Conservation (phyloP, 148 eudicot species). For the Chenopodium formosanum region DNA sequence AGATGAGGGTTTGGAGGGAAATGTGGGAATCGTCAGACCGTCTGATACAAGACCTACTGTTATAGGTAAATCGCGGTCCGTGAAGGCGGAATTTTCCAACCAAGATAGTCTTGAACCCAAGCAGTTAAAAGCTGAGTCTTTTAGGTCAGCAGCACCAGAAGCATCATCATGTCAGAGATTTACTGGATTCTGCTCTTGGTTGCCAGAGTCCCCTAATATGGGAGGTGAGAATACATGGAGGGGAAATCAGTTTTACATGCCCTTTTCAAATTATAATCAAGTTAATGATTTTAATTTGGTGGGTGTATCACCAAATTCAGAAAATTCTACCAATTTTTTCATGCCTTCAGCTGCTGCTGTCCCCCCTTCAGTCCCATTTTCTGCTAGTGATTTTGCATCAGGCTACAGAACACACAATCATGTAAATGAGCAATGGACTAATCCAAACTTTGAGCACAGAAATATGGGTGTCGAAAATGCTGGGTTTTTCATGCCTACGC, state of each 20-base stretch:
- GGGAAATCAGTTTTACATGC: constrained; percentile 15
- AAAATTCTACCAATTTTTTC: constrained; percentile 4
- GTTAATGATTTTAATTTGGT: constrained; percentile 14
- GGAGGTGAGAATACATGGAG: constrained; percentile 16
- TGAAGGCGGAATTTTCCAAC: constrained; percentile 29
- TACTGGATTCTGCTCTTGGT: constrained; percentile 35
- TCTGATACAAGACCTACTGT: background rate
- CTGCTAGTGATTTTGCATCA: constrained; percentile 12
- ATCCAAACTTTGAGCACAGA: constrained; percentile 5
- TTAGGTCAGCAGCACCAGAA: constrained; percentile 32
- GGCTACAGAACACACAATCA: constrained; percentile 7
- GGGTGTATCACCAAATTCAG: constrained; percentile 20
- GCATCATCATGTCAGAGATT: constrained; percentile 21
- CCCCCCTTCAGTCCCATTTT: constrained; percentile 18
- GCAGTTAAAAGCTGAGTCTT: constrained; percentile 33
- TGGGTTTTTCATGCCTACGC: constrained; percentile 17
- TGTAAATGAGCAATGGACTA: constrained; percentile 11
- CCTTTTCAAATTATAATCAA: constrained; percentile 22
- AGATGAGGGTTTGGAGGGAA: constrained; percentile 50
- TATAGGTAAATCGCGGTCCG: constrained; percentile 17
- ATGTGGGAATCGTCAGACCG: constrained; percentile 7
- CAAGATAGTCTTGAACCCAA: constrained; percentile 34
- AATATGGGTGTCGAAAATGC: constrained; percentile 11
- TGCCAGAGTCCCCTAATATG: constrained; percentile 34
- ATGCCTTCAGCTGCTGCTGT: constrained; percentile 16